Base-by-base conservation (phyloP, 495 filamentous ascomycete species). In the Penicillium chermesinum region DNA sequence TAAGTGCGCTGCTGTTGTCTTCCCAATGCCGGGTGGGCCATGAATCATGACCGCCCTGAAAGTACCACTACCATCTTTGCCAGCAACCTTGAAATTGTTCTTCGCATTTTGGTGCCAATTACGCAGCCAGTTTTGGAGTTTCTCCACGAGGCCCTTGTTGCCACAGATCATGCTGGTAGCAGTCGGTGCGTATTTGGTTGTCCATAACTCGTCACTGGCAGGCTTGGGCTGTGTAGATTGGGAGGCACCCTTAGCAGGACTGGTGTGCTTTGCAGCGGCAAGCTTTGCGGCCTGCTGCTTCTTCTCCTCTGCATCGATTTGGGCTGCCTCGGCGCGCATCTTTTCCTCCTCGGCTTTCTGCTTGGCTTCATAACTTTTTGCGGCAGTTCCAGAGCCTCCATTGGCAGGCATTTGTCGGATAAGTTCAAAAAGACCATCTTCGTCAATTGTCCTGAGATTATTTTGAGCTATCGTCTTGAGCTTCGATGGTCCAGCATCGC, bases 1-100 rank as follows among this genome's bases (percentile, higher is more conserved):
- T 3, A 99, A 74, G 70, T 99, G 93, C 19, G 93, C 93, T 18
- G 93, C 90, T 15, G 94, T 97, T 2, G 93, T 99, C 70, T 99
- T 99, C 50, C 93, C 93, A 63, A 99, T 95, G 10, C 93, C 93
- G 30, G 93, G 94, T 30, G 93, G 91, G 0, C 93, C 93, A 53
- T 94, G 85, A 52, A 99, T 85, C 61, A 96, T 95, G 55, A 95
- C 83, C 6, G 90, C 87, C 43, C 94, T 84, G 57, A 81, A 86
- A 0, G 69, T 66, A 17, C 89, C 91, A 50, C 75, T 82, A 8
- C 89, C 91, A 67, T 97, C 90, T 15, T 85, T 75, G 1, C 93
- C 93, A 47, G 78, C 74, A 55, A 82, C 82, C 58, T 85, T 79
- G 69, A 99, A 97, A 38, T 82, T 70, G 14, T 68, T 78, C 59